phyloP scores from a whole-genome alignment of 2,329 filamentous ascomycete species.

The Nemania diffusa region DNA sequence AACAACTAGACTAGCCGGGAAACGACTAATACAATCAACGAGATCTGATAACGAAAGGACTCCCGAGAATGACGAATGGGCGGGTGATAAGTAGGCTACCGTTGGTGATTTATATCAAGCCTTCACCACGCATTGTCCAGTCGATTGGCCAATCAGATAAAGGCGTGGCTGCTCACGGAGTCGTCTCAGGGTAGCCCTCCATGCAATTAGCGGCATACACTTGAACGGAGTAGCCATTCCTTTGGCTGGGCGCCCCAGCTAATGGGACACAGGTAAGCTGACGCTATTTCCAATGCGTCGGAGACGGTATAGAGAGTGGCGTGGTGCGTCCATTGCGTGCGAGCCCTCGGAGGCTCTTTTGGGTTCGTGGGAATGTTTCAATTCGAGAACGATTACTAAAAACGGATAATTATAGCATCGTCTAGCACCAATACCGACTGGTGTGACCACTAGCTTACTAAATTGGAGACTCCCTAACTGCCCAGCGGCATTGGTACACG shows the following conservation, averaged over 20 bases:
- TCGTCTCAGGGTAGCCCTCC: conserved; percentile 4
- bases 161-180: conserved; percentile 1
- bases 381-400: conserved; percentile 31
- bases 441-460: conserved; percentile 31
- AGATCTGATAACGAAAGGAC: conserved; percentile 25
- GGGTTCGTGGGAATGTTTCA: conserved; percentile 10
- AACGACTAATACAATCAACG: background rate
- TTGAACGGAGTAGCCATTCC: conserved; percentile 15
- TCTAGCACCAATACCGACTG: conserved; percentile 29
- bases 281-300: conserved; percentile 26
- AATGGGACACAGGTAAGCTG: conserved; percentile 23
- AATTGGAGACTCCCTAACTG: conserved; percentile 8
- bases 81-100: background rate
- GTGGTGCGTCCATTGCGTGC: conserved; percentile 14
- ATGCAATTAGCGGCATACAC: conserved; percentile 12
- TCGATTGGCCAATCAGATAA: conserved; percentile 18
- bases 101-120: conserved; percentile 28
- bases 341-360: background rate
- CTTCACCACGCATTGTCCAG: background rate
- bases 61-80: conserved; percentile 13
- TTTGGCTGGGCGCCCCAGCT: conserved; percentile 5
- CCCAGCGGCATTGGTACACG: conserved; percentile 10
- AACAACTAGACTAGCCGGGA: conserved; percentile 1
- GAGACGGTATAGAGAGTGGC: conserved; percentile 9
- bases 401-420: conserved; percentile 32